Conservation (phyloP, 1,284 basidiomycete genomes). For the Megacollybia platyphylla region DNA sequence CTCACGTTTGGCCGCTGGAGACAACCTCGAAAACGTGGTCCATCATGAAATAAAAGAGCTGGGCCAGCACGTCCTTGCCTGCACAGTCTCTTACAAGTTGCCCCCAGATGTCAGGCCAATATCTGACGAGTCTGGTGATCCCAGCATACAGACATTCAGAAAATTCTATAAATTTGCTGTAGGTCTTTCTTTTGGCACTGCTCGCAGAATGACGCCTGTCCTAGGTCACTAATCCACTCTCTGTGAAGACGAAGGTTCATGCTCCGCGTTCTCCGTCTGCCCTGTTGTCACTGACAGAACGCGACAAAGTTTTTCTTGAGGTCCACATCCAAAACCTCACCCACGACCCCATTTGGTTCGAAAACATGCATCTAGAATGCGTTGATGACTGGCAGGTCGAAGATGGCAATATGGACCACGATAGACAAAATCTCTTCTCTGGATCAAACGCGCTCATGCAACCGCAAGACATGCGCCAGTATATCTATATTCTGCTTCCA, state of each 20-base stretch:
- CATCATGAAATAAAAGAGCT: slow-evolving; percentile 76
- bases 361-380: slow-evolving; percentile 62
- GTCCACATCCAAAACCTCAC: slow-evolving; percentile 82
- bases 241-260: slow-evolving; percentile 85
- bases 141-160: slow-evolving; percentile 58
- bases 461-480: slow-evolving; percentile 73
- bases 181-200: slow-evolving; percentile 16
- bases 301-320: slow-evolving; percentile 77
- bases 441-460: slow-evolving; percentile 58
- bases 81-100: slow-evolving; percentile 58
- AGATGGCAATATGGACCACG: slow-evolving; percentile 32
- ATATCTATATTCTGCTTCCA: slow-evolving; percentile 69
- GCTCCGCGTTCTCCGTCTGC: slow-evolving; percentile 60
- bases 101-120: slow-evolving; percentile 41
- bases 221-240: slow-evolving; percentile 77
- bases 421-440: slow-evolving; percentile 35
- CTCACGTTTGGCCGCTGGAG: slow-evolving; percentile 31
- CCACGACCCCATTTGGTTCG: slow-evolving; percentile 64
- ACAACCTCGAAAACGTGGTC: slow-evolving; percentile 53
- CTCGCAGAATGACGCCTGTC: slow-evolving; percentile 1
- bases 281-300: slow-evolving; percentile 40
- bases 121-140: slow-evolving; percentile 33
- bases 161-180: slow-evolving; percentile 87
- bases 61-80: slow-evolving; percentile 71
- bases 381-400: slow-evolving; percentile 55